Conservation (phyloP, 73 alveolate species). For the Effrenium voratum region DNA sequence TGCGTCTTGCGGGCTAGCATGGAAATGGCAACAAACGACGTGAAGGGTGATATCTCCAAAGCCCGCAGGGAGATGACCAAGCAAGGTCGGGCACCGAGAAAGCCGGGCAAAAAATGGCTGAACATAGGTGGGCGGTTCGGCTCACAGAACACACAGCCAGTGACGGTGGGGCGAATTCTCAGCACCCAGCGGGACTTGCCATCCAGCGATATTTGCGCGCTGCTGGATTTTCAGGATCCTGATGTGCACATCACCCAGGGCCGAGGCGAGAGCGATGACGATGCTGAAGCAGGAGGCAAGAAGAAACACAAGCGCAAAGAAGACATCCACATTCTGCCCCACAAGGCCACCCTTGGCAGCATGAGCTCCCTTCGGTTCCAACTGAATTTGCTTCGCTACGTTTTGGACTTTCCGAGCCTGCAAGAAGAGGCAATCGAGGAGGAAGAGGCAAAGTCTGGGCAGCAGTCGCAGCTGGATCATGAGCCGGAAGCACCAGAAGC, state of each 20-base stretch:
- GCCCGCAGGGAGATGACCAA: slow-evolving; percentile 41
- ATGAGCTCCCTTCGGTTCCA: slow-evolving; percentile 55
- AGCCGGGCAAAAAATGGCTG: slow-evolving; percentile 57
- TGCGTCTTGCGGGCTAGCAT: slow-evolving; percentile 37
- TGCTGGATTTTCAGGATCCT: slow-evolving; percentile 18
- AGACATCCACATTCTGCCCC: slow-evolving; percentile 41
- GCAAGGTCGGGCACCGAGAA: background rate
- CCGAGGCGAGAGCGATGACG: slow-evolving; percentile 16
- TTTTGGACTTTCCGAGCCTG: slow-evolving; percentile 33
- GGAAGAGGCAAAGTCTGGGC: slow-evolving; percentile 5
- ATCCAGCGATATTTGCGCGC: background rate
- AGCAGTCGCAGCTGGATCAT: no score
- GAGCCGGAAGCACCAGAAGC: background rate
- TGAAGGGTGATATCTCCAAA: slow-evolving; percentile 37
- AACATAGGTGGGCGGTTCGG: slow-evolving; percentile 60
- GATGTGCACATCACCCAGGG: background rate
- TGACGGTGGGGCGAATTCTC: slow-evolving; percentile 18
- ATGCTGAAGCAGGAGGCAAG: background rate
- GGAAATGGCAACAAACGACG: slow-evolving; percentile 40
- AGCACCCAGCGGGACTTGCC: slow-evolving; percentile 44
- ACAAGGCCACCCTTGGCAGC: slow-evolving; percentile 24
- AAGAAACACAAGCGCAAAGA: slow-evolving; percentile 40
- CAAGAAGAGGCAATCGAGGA: slow-evolving; percentile 54
- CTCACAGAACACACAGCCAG: slow-evolving; percentile 21
- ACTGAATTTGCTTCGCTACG: slow-evolving; percentile 13